Percentiles rank a stretch among this genome's conserved stretches.
Evolutionary conservation across 2,329 filamentous ascomycete species (phyloP).

Genomic region (Nannizzia gypsea): DNA sequence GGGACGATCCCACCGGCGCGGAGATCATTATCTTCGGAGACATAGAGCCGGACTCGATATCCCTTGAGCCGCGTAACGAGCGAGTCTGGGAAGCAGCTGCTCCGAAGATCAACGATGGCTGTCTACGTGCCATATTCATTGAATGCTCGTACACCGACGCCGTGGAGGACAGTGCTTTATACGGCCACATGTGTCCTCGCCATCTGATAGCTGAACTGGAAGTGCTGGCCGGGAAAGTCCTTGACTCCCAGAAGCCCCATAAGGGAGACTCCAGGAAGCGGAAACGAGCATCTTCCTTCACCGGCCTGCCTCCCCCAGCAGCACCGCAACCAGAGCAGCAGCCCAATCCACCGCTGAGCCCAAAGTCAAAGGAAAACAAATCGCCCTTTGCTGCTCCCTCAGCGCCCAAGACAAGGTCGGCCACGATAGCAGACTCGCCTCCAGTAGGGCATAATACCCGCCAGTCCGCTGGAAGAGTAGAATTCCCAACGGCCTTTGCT

Average conservation of each 20-base stretch:
- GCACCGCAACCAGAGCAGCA: neutral
- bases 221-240: slow-evolving; percentile 58
- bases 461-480: neutral
- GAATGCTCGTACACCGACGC: slow-evolving; percentile 88
- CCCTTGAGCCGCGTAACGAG: slow-evolving; percentile 67
- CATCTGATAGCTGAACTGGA: slow-evolving; percentile 71
- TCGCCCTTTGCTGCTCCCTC: neutral
- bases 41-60: slow-evolving; percentile 82
- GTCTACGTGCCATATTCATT: slow-evolving; percentile 73
- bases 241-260: slow-evolving; percentile 36
- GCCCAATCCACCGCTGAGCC: slow-evolving; percentile 6
- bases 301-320: neutral
- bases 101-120: slow-evolving; percentile 62
- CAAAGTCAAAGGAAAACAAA: slow-evolving; percentile 5
- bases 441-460: neutral
- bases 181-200: slow-evolving; percentile 75
- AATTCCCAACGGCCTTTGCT: neutral
- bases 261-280: slow-evolving; percentile 27
- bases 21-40: slow-evolving; percentile 94
- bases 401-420: slow-evolving; percentile 3
- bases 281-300: slow-evolving; percentile 24
- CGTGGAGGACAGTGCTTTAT: slow-evolving; percentile 64
- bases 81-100: slow-evolving; percentile 80
- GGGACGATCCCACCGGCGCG: slow-evolving; percentile 54
- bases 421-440: neutral